These are phyloP conservation scores for Suillus decipiens DNA, from an alignment of 768 basidiomycete genomes.

Conservation along the genomic window DNA sequence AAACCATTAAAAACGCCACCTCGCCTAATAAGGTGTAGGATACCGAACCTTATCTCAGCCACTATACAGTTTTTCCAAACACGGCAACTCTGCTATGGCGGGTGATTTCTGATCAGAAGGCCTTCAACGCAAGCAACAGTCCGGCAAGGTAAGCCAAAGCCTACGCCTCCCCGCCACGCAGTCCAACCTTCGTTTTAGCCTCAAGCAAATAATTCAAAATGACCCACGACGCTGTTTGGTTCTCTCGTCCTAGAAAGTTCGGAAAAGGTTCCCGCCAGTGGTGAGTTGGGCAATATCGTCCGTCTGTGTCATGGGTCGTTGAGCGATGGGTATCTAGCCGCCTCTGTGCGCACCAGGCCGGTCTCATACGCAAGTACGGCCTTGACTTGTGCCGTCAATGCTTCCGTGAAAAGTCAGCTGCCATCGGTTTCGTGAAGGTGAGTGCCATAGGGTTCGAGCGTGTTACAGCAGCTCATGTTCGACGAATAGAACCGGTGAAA, in stretches of 20 bases:
- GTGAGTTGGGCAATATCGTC: constrained; percentile 44
- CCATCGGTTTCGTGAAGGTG: constrained; percentile 95
- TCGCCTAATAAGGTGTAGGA: neutral
- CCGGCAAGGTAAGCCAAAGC: constrained; percentile 23
- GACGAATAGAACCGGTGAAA: constrained; percentile 49
- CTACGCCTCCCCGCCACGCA: constrained; percentile 1
- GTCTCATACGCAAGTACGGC: constrained; percentile 97
- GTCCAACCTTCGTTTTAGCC: constrained; percentile 1
- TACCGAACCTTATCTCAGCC: constrained; percentile 15
- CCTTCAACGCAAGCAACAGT: constrained; percentile 16
- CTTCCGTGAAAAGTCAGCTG: constrained; percentile 94
- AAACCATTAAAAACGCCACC: neutral
- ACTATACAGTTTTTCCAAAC: constrained; percentile 17
- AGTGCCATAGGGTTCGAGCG: constrained; percentile 19
- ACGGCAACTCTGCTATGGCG: constrained; percentile 7
- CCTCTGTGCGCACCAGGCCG: constrained; percentile 95
- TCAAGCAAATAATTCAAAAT: constrained; percentile 49
- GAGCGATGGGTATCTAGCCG: constrained; percentile 55
- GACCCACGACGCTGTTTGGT: constrained; percentile 99
- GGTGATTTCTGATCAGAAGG: neutral
- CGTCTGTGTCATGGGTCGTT: neutral
- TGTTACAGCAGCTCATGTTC: constrained; percentile 6
- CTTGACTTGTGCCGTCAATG: constrained; percentile 98
- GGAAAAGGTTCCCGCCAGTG: constrained; percentile 96
- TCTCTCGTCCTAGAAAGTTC: constrained; percentile 92